phyloP scores from a whole-genome alignment of 176 grass and related monocot genomes.

The Microstegium vimineum region DNA sequence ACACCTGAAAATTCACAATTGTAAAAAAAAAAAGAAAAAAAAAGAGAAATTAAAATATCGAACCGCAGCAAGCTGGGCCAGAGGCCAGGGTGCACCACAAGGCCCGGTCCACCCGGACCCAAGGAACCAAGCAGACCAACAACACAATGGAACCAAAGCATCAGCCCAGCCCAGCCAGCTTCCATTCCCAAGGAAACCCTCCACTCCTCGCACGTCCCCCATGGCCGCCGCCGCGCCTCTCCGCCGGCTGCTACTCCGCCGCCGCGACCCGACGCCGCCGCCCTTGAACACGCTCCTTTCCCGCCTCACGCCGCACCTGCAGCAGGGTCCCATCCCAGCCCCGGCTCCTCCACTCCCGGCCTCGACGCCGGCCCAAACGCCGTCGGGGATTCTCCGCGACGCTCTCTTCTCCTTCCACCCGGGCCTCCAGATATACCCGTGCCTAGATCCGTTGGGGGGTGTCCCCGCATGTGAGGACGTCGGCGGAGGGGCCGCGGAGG shows the following conservation, averaged over 20 bases:
- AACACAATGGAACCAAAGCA: background rate
- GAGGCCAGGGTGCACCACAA: background rate
- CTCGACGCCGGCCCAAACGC: background rate
- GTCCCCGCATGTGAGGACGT: slow-evolving; percentile 5
- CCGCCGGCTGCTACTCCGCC: slow-evolving; percentile 32
- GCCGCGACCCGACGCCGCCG: slow-evolving; percentile 26
- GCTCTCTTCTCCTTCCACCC: slow-evolving; percentile 41
- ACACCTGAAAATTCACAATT: background rate
- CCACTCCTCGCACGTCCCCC: background rate
- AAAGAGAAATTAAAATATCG: background rate
- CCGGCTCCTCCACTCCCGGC: background rate
- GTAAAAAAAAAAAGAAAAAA: too few relatives aligned
- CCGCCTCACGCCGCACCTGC: slow-evolving; percentile 5
- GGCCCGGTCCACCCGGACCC: background rate
- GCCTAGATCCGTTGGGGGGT: slow-evolving; percentile 7
- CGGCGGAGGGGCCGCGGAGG: slow-evolving; percentile 8
- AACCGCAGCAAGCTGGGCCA: background rate
- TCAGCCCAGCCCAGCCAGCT: slow-evolving; percentile 3
- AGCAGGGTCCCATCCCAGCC: background rate
- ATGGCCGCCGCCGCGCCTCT: slow-evolving; percentile 38
- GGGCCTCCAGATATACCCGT: slow-evolving; percentile 27
- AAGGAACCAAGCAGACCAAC: background rate
- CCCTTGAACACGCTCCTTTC: slow-evolving; percentile 21
- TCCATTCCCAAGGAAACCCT: slow-evolving; percentile 3
- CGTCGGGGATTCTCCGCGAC: slow-evolving; percentile 28